Base-by-base conservation (phyloP, 2,329 filamentous ascomycete species). In the Hymenoscyphus occultus region DNA sequence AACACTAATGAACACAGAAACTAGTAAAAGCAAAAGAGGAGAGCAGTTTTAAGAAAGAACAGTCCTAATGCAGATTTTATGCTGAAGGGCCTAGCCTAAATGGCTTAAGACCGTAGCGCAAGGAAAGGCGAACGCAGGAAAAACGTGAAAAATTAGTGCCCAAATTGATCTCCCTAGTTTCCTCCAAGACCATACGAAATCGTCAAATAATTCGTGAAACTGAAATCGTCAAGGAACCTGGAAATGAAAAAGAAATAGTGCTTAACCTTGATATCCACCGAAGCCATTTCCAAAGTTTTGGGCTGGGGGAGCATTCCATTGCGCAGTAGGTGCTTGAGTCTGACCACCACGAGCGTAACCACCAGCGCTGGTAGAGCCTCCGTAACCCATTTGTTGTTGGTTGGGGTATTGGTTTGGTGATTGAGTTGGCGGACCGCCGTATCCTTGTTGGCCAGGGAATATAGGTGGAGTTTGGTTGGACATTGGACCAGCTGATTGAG, bases 271-370 rank as follows among this genome's bases (percentile, higher is more conserved):
- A 77, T 89, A 89, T 68, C 84, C 77, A 69, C 83, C 82, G 75
- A 87, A 89, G 65, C 85, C 86, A 71, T 85, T 86, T 76, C 82
- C 83, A 74, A 84, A 87, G 76, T 83, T 85, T 75, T 86, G 84
- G 69, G 83, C 84, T 51, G 84, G 82, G 48, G 81, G 81, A 72
- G 87, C 85, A 66, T 73, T 76, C 77, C 77, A 78, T 59, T 77
- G 76, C 60, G 75, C 69, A 67, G 73, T 74, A 39, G 71, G 72
- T 59, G 71, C 71, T 67, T 71, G 74, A 68, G 83, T 83, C 68
- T 83, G 83, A 70, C 91, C 92, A 9, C 42, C 42, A 76, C 92
- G 91, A 68, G 91, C 92, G 75, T 93, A 97, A 67, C 92, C 92
- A 73, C 91, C 92, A 72, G 91, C 90, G 75, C 90, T 95, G 71